A percentile compares a stretch with the other conserved stretches of the same genome.
phyloP scores from a whole-genome alignment of 306 rosid genomes.

The Begonia masoniana region DNA sequence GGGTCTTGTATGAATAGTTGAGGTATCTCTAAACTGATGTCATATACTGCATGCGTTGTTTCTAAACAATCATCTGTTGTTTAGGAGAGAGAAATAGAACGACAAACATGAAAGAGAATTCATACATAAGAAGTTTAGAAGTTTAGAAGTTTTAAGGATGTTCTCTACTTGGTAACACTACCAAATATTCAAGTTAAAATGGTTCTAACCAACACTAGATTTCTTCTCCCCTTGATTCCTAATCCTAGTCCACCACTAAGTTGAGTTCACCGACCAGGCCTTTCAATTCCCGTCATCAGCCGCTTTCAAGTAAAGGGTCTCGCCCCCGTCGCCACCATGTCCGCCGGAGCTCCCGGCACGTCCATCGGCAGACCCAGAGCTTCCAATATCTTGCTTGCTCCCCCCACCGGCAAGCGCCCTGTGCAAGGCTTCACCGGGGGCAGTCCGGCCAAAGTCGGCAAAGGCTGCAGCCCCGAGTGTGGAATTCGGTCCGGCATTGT shows the following conservation, averaged over 20 bases:
- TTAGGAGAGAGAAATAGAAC: too few species aligned
- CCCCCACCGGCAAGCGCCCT: slow-evolving; percentile 43
- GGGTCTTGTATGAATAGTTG: too few species aligned
- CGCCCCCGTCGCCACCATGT: slow-evolving; percentile 68
- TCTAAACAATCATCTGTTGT: too few species aligned
- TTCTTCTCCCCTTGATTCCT: slow-evolving; percentile 13
- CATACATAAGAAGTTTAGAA: too few species aligned
- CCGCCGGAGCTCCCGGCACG: slow-evolving; percentile 55
- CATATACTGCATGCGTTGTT: too few species aligned
- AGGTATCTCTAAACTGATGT: too few species aligned
- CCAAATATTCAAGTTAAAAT: background rate
- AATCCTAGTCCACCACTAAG: slow-evolving; percentile 10
- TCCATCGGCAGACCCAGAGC: slow-evolving; percentile 42
- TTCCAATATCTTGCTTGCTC: slow-evolving; percentile 70
- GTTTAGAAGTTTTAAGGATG: too few species aligned
- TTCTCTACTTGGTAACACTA: too few species aligned
- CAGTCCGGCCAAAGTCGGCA: slow-evolving; percentile 54
- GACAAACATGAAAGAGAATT: too few species aligned
- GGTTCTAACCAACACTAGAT: too few species aligned
- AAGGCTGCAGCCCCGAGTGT: slow-evolving; percentile 46
- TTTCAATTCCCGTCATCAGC: slow-evolving; percentile 50
- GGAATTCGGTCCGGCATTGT: slow-evolving; percentile 46
- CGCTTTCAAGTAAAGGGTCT: slow-evolving; percentile 62
- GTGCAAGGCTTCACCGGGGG: slow-evolving; percentile 49
- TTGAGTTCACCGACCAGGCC: slow-evolving; percentile 6